phyloP scores from a whole-genome alignment of 2,329 filamentous ascomycete genomes.

The Chrysoporthe cubensis region DNA sequence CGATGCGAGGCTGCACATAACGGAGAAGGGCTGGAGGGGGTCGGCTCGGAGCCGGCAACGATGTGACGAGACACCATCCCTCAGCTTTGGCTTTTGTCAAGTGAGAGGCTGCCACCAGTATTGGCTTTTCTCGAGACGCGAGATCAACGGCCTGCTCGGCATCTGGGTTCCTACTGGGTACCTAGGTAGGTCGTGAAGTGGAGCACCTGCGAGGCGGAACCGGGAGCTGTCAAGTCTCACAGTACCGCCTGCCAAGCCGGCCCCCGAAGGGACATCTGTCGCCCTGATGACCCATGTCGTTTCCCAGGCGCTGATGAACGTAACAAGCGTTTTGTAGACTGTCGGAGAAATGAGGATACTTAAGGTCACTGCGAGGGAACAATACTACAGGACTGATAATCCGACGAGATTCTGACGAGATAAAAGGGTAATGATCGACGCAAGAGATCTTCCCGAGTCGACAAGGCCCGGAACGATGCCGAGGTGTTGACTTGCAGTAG shows the following conservation, averaged over 20 bases:
- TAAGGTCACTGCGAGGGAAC: not conserved
- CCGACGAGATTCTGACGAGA: not conserved
- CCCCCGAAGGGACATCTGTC: not conserved
- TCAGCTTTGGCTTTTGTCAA: not conserved
- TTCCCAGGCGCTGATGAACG: not conserved
- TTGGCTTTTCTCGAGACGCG: not conserved
- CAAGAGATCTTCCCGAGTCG: conserved; percentile 1
- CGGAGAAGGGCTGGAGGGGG: not conserved
- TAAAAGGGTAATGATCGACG: not conserved
- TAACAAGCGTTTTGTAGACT: not conserved
- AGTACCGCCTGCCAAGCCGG: not conserved
- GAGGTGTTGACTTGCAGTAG: not conserved
- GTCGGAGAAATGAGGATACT: conserved; percentile 8
- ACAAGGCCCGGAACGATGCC: not conserved
- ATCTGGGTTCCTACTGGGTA: not conserved
- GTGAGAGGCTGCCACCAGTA: not conserved
- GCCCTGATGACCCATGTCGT: not conserved
- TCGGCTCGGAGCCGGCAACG: not conserved
- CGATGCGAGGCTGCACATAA: not conserved
- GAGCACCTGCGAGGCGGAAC: not conserved
- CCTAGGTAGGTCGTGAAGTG: not conserved
- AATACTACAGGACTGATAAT: not conserved
- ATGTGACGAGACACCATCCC: not conserved
- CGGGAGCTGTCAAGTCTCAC: conserved; percentile 2
- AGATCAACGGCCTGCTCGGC: no score